A percentile compares a stretch with the other conserved stretches of the same genome.
Conservation (phyloP, 2,329 filamentous ascomycete genomes). For the Aureobasidium sp. region DNA sequence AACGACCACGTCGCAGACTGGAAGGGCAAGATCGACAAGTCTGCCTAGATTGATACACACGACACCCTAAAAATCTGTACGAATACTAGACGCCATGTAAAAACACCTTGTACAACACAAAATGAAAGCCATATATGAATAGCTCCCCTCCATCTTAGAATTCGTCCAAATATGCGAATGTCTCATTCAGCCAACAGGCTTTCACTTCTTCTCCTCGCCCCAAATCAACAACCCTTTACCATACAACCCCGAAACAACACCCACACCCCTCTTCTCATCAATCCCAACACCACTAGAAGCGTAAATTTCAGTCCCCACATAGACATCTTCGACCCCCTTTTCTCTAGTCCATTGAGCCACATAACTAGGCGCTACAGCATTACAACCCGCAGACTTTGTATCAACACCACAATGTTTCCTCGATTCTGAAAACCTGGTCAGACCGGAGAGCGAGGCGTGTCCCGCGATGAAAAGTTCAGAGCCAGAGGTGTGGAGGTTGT, state of each 20-base stretch:
- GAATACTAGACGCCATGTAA: constrained; percentile 12
- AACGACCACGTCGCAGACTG: constrained; percentile 86
- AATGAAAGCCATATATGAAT: neutral
- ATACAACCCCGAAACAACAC: constrained; percentile 45
- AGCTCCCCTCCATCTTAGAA: no score
- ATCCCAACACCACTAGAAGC: constrained; percentile 41
- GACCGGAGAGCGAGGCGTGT: constrained; percentile 40
- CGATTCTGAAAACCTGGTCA: constrained; percentile 31
- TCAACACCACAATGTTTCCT: constrained; percentile 27
- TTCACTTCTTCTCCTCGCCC: constrained; percentile 24
- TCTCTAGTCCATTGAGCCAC: constrained; percentile 44
- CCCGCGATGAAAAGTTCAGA: constrained; percentile 46
- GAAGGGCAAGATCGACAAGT: constrained; percentile 63
- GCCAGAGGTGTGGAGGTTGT: constrained; percentile 45
- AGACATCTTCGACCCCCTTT: constrained; percentile 39
- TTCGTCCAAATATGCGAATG: no score
- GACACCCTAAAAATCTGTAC: neutral
- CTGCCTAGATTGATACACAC: constrained; percentile 9
- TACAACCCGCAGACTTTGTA: constrained; percentile 25
- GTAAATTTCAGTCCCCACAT: constrained; percentile 41
- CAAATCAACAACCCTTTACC: constrained; percentile 45
- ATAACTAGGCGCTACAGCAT: constrained; percentile 35
- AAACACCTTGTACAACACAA: constrained; percentile 15
- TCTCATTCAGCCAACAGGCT: no score
- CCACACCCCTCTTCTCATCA: constrained; percentile 39